These are phyloP conservation scores for Boletellus emodensis DNA, from an alignment of 768 basidiomycete genomes.

Conservation along the genomic window DNA sequence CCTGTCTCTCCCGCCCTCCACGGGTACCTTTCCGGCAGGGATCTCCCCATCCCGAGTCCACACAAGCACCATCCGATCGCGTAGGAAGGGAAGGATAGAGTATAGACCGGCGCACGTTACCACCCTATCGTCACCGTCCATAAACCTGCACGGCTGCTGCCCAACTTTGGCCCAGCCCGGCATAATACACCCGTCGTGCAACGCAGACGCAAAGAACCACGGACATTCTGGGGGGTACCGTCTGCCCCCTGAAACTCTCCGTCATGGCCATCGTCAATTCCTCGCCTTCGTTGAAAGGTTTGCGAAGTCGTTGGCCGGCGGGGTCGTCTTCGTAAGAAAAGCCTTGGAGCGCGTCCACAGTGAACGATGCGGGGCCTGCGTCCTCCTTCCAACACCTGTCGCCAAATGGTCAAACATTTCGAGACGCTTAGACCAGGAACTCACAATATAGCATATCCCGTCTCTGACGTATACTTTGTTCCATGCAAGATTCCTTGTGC, in stretches of 20 bases:
- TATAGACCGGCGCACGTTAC: conserved; percentile 1
- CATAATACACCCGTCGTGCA: not conserved
- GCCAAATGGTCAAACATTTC: not conserved
- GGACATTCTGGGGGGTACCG: not conserved
- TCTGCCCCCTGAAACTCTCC: not conserved
- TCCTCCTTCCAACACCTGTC: conserved; percentile 5
- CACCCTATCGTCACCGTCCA: not conserved
- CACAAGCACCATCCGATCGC: conserved; percentile 1
- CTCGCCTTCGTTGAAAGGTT: conserved; percentile 1
- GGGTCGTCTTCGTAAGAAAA: conserved; percentile 1
- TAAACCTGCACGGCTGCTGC: not conserved
- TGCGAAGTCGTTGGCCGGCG: conserved; percentile 3
- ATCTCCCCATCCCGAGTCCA: not conserved
- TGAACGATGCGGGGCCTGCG: not conserved
- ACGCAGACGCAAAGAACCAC: conserved; percentile 1
- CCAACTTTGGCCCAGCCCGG: not conserved
- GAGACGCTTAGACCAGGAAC: not conserved
- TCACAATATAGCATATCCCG: conserved; percentile 4
- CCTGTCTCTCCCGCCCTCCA: conserved; percentile 4
- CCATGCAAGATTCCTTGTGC: conserved; percentile 4
- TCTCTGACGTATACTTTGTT: not conserved
- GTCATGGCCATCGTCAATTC: not conserved
- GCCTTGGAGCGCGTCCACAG: not conserved
- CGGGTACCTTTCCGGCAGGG: not conserved
- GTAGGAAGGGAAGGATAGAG: conserved; percentile 1